Base-by-base conservation (phyloP, 169 alveolate species). In the Babesia ovata region DNA sequence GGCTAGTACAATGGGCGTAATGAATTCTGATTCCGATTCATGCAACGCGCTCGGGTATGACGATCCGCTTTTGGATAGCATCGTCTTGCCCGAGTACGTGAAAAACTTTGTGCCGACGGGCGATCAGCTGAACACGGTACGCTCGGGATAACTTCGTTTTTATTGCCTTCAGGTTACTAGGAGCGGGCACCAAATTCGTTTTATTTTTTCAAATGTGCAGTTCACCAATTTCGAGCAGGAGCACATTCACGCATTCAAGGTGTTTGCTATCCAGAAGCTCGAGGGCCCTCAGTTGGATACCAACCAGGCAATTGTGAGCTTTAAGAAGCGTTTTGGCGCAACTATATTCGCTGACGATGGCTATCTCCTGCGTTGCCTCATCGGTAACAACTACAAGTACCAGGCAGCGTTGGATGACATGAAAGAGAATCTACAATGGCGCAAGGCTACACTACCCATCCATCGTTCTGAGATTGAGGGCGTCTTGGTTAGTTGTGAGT, bases 381-480 rank as follows among this genome's bases (percentile, higher is more conserved):
- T 81, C 56, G 90, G 93, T 74, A 88, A 88, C 60, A 84, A 60
- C 33, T 88, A 70, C 70, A 50, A 59, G 46, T 81, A 58, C 79
- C 86, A 73, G 36, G 66, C 66, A 21, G 79, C 86, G 24, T 66
- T 79, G 52, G 56, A 74, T 24, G 93, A 88, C 62, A 85, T 88
- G 90, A 44, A 75, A 42, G 83, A 85, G 60, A 84, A 88, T 70
- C 57, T 88, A 33, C 63, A 72, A 33, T 88, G 93, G 93, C 70
- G 93, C 57, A 63, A 79, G 36, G 65, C 60, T 45, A 88, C 86
- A n/a, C 87, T 88, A 26, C 93, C 93, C 28, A 70, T 88, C n/a
- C 42, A 28, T 2, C 75, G 76, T 11, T 70, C 59, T 0, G 91
- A 88, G 22, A 46, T 88, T 29, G 91, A 75, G 65, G 46, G 52